These are phyloP conservation scores for Sporothrix brunneoviolacea DNA, from an alignment of 2,329 filamentous ascomycete species.

Conservation along the genomic window DNA sequence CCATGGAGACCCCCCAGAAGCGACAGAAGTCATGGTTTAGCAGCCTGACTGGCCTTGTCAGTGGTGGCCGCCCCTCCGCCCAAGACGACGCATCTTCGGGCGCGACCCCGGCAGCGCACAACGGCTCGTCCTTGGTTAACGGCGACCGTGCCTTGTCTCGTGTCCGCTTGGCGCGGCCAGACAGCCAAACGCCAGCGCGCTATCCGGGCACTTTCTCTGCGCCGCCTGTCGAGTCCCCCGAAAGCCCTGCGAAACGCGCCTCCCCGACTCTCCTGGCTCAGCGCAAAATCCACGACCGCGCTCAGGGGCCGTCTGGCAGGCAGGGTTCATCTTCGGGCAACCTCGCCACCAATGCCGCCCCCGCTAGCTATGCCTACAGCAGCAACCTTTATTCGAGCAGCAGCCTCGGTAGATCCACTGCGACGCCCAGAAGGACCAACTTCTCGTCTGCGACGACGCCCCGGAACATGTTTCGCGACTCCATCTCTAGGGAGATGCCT, in stretches of 20 bases:
- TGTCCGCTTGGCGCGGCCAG: neutral
- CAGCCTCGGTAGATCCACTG: slow-evolving; percentile 7
- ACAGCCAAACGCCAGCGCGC: slow-evolving; percentile 13
- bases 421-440: slow-evolving; percentile 22
- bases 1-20: slow-evolving; percentile 18
- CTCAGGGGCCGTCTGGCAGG: slow-evolving; percentile 27
- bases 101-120: slow-evolving; percentile 1
- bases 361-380: neutral
- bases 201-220: slow-evolving; percentile 18
- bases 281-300: slow-evolving; percentile 29
- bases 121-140: neutral
- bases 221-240: slow-evolving; percentile 20
- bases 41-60: slow-evolving; percentile 17
- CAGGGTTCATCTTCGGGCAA: slow-evolving; percentile 12
- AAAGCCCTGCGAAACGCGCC: slow-evolving; percentile 29
- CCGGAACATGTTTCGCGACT: slow-evolving; percentile 29
- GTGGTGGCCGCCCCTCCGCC: slow-evolving; percentile 9
- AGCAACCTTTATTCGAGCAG: slow-evolving; percentile 3
- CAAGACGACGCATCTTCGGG: slow-evolving; percentile 1
- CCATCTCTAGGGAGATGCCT: slow-evolving; percentile 23
- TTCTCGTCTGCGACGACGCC: slow-evolving; percentile 26
- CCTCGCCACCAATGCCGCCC: neutral
- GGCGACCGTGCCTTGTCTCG: slow-evolving; percentile 4
- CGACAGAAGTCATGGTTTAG: slow-evolving; percentile 18
- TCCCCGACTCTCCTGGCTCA: slow-evolving; percentile 27